phyloP scores from a whole-genome alignment of 78 protist species.

The Dictyostelium firmibasis region DNA sequence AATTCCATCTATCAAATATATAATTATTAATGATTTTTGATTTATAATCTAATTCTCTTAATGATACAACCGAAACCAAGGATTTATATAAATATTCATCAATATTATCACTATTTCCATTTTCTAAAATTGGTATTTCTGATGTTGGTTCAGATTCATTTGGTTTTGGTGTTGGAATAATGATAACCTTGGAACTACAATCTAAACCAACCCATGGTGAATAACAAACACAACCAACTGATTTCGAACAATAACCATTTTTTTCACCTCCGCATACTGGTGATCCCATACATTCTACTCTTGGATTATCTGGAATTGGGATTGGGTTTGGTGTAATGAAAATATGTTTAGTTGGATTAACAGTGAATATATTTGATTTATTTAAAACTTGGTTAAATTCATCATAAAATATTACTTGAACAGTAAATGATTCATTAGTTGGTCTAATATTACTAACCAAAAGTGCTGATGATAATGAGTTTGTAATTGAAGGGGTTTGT shows the following conservation, averaged over 20 bases:
- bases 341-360: not conserved
- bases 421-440: not conserved
- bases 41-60: not conserved
- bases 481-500: not conserved
- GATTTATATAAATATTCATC: not conserved
- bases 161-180: not conserved
- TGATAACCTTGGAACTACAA: not conserved
- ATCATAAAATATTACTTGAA: not conserved
- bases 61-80: not conserved
- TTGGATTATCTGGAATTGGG: not conserved
- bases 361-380: not conserved
- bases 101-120: not conserved
- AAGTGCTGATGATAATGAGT: not conserved
- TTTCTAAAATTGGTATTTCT: not conserved
- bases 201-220: not conserved
- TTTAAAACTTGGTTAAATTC: not conserved
- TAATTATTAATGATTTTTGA: not conserved
- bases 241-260: not conserved
- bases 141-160: not conserved
- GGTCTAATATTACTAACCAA: not conserved
- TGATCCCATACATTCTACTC: not conserved
- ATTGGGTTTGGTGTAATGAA: not conserved
- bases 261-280: not conserved
- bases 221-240: not conserved
- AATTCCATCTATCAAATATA: not conserved